Conservation (phyloP, 164 flowering plant species). For the Nelumbo lutea region DNA sequence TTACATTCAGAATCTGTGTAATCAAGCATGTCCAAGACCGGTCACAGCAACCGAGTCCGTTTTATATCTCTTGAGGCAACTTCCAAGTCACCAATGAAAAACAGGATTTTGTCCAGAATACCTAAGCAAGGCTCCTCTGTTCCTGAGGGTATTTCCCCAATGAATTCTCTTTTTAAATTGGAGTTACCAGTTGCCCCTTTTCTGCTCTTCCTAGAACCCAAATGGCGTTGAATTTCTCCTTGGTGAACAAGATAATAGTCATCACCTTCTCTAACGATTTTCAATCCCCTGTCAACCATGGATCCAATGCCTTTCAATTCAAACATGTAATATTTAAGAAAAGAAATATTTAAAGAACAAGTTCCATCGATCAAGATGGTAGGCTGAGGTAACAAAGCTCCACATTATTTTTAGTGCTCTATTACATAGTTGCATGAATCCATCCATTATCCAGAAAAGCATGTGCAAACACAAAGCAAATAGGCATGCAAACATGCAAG, state of each 20-base stretch:
- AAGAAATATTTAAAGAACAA: no score
- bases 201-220: slow-evolving; percentile 47
- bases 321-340: not conserved
- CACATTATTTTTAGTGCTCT: no score
- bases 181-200: slow-evolving; percentile 1
- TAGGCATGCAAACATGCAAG: not conserved
- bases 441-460: not conserved
- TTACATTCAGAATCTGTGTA: not conserved
- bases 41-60: slow-evolving; percentile 27
- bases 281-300: slow-evolving; percentile 49
- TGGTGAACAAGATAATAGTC: slow-evolving; percentile 64
- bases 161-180: slow-evolving; percentile 12
- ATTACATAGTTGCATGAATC: not conserved
- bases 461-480: not conserved
- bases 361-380: no score
- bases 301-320: not conserved
- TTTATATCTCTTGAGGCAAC: slow-evolving; percentile 53
- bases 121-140: slow-evolving; percentile 32
- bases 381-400: no score
- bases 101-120: slow-evolving; percentile 54
- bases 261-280: slow-evolving; percentile 64
- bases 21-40: not conserved
- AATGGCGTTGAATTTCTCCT: slow-evolving; percentile 56
- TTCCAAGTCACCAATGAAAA: slow-evolving; percentile 76
- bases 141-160: slow-evolving; percentile 11